These are phyloP conservation scores for Talaromyces sp. DNA, from an alignment of 2,329 filamentous ascomycete species.

Conservation along the genomic window DNA sequence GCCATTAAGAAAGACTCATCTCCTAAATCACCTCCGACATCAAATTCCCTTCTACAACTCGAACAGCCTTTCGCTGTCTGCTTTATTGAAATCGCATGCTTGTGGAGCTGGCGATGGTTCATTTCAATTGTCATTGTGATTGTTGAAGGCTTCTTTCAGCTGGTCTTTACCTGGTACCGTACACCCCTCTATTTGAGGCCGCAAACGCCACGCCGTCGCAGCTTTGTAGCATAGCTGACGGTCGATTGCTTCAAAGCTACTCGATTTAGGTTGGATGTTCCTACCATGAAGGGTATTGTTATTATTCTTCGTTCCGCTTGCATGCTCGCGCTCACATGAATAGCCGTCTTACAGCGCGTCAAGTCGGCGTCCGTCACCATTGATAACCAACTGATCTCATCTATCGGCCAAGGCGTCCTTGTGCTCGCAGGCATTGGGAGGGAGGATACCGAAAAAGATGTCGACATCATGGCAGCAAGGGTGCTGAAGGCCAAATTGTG, in stretches of 20 bases:
- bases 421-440: conserved; percentile 90
- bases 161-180: neutral
- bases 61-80: neutral
- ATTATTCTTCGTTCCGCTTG: no score
- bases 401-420: conserved; percentile 83
- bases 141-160: neutral
- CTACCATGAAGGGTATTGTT: conserved; percentile 18
- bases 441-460: conserved; percentile 85
- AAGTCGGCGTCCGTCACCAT: conserved; percentile 94
- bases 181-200: neutral
- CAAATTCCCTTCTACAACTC: neutral
- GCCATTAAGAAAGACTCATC: neutral
- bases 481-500: conserved; percentile 87
- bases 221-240: neutral
- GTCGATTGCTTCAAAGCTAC: neutral
- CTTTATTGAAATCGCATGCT: neutral
- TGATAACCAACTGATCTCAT: conserved; percentile 82
- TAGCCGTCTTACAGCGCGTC: conserved; percentile 63
- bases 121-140: neutral
- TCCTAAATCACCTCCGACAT: neutral
- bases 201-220: neutral
- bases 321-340: neutral
- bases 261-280: neutral
- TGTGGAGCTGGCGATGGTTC: neutral
- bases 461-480: conserved; percentile 76